These are phyloP conservation scores for Podospora pseudopauciseta DNA, from an alignment of 495 filamentous ascomycete species.

Conservation along the genomic window DNA sequence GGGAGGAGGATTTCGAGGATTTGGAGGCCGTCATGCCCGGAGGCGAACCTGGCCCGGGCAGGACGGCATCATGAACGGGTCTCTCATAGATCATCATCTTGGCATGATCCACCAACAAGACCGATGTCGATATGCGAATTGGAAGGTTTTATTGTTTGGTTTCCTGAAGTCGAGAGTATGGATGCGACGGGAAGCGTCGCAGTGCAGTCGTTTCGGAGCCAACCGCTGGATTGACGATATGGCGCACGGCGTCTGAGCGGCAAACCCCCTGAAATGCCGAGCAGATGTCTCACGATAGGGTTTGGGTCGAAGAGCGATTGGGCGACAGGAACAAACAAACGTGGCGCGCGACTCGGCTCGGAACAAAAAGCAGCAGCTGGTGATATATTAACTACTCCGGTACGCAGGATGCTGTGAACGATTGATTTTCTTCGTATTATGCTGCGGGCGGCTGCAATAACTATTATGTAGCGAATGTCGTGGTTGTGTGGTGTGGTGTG, in stretches of 20 bases:
- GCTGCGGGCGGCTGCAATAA: constrained; percentile 5
- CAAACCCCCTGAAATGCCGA: constrained; percentile 27
- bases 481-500: no score
- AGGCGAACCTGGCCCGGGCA: constrained; percentile 67
- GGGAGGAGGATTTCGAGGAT: constrained; percentile 87
- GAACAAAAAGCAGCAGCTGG: background rate
- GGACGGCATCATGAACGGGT: constrained; percentile 42
- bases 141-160: constrained; percentile 9
- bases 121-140: background rate
- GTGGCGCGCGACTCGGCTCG: constrained; percentile 3
- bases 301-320: constrained; percentile 3
- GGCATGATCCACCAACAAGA: constrained; percentile 14
- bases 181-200: constrained; percentile 27
- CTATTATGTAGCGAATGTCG: constrained; percentile 3
- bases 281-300: constrained; percentile 29
- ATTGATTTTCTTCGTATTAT: background rate
- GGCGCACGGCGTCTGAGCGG: constrained; percentile 21
- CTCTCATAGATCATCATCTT: constrained; percentile 57
- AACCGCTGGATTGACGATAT: constrained; percentile 18
- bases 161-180: constrained; percentile 8
- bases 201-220: constrained; percentile 15
- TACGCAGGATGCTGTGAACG: background rate
- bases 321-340: background rate
- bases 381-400: background rate
- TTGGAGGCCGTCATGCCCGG: constrained; percentile 81